Base-by-base conservation (phyloP, 768 basidiomycete species). In the Kwoniella sp. region DNA sequence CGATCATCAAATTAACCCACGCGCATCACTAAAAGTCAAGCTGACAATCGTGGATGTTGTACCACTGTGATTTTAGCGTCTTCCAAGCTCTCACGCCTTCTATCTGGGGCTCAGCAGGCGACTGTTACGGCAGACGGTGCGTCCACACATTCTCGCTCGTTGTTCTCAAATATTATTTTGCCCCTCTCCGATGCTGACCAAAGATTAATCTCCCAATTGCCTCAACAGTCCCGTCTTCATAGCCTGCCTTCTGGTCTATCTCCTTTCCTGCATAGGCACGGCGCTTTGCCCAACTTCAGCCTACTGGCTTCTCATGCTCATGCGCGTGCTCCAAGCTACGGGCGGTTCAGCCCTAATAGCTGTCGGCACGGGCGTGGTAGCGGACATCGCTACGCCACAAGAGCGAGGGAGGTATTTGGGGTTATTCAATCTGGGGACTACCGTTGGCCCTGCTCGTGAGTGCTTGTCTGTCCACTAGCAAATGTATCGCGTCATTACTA, bases 241-340 rank as follows among this genome's bases (percentile, higher is more conserved):
- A 41, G 82, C 80, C 1, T 90, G 89, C 72, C 79, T 93, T 30
- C 63, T 85, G 12, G 83, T 91, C 45, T 83, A 91, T 41, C 82
- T 86, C 9, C 56, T 86, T 7, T 86, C 90, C 1, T 92, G 90
- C 72, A 82, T 92, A 20, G 86, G 85, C 1, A 80, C 87, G 20
- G 87, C 86, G 2, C 76, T 86, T 22, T 82, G 84, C 30, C 86
- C 87, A 1, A 85, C 85, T 0, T 79, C 82, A 3, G 89, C 84
- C 2, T 93, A 90, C 75, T 92, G 90, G 90, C 82, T 91, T 4
- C 82, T 93, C 12, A 85, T 93, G 83, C 69, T 93, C n/a, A 84
- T 93, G 22, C 86, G 92, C 23, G 89, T 89, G 65, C 34, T 92
- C 1, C 91, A 93, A 56, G 70, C 69, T n/a, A 63, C 66, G n/a